Conservation (phyloP, 2,329 filamentous ascomycete species). For the Ascochyta fabae region DNA sequence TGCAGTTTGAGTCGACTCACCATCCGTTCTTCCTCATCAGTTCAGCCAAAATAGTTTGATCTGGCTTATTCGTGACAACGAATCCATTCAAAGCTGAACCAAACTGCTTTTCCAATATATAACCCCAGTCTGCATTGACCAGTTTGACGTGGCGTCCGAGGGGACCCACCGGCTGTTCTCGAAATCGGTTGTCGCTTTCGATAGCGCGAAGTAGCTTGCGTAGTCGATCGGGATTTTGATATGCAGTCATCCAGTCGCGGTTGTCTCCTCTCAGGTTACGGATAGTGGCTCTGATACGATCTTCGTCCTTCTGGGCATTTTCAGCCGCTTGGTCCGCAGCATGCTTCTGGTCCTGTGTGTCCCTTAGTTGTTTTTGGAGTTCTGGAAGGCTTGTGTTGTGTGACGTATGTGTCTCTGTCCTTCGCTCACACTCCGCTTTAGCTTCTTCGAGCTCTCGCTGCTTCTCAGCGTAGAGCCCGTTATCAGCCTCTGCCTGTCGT, state of each 20-base stretch:
- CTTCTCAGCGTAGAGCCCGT: slow-evolving; percentile 71
- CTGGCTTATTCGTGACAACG: slow-evolving; percentile 77
- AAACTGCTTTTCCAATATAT: slow-evolving; percentile 78
- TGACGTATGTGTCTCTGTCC: slow-evolving; percentile 51
- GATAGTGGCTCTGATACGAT: slow-evolving; percentile 59
- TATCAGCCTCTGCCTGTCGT: slow-evolving; percentile 68
- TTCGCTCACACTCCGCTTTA: slow-evolving; percentile 57
- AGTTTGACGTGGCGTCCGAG: slow-evolving; percentile 80
- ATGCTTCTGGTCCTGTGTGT: slow-evolving; percentile 35
- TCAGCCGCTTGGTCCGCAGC: slow-evolving; percentile 33
- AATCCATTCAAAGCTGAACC: slow-evolving; percentile 77
- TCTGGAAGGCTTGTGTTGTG: slow-evolving; percentile 48
- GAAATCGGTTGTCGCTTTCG: slow-evolving; percentile 71
- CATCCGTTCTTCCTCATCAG: slow-evolving; percentile 69
- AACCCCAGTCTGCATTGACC: slow-evolving; percentile 80
- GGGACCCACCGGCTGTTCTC: slow-evolving; percentile 78
- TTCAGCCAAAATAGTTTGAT: slow-evolving; percentile 71
- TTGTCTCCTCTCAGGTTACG: slow-evolving; percentile 60
- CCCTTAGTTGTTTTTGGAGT: slow-evolving; percentile 46
- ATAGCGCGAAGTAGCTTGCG: slow-evolving; percentile 71
- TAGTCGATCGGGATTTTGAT: slow-evolving; percentile 62
- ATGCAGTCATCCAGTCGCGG: slow-evolving; percentile 68
- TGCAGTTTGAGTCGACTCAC: slow-evolving; percentile 36
- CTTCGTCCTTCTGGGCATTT: slow-evolving; percentile 57
- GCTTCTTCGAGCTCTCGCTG: slow-evolving; percentile 65